A percentile compares a stretch with the other conserved stretches of the same genome.
Evolutionary conservation across 2,329 filamentous ascomycete species (phyloP).

Genomic region (Paraphaeosphaeria minitans): DNA sequence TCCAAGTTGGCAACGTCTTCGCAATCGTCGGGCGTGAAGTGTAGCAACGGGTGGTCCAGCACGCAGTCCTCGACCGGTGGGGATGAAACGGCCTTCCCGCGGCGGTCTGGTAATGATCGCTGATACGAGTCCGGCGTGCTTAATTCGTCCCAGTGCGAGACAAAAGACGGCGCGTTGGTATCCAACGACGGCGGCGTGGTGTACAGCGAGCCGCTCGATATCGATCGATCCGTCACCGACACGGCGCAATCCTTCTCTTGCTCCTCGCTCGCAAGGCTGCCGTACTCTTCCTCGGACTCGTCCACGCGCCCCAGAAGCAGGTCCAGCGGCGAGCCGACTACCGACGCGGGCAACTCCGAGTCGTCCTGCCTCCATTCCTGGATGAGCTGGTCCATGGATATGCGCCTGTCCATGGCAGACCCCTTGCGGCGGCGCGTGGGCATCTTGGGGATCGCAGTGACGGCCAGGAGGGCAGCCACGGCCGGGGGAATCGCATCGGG

Average conservation of each 20-base stretch:
- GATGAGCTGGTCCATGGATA: constrained; percentile 63
- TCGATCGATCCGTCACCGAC: constrained; percentile 56
- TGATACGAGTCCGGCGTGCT: constrained; percentile 43
- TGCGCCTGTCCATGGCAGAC: constrained; percentile 48
- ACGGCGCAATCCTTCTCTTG: constrained; percentile 48
- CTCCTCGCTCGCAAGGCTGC: constrained; percentile 52
- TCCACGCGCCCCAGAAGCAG: constrained; percentile 62
- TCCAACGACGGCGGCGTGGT: constrained; percentile 53
- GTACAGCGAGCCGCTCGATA: constrained; percentile 64
- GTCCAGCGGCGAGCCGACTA: constrained; percentile 57
- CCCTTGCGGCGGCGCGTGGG: constrained; percentile 48
- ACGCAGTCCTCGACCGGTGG: constrained; percentile 59
- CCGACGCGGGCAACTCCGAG: constrained; percentile 43
- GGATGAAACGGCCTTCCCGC: constrained; percentile 54
- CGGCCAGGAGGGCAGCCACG: constrained; percentile 62
- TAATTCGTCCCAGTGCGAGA: constrained; percentile 49
- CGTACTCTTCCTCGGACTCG: constrained; percentile 47
- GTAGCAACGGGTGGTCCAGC: constrained; percentile 62
- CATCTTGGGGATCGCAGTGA: constrained; percentile 64
- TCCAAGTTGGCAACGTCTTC: constrained; percentile 40
- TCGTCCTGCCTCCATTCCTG: constrained; percentile 60
- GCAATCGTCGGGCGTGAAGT: constrained; percentile 43
- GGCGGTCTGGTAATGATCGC: constrained; percentile 44
- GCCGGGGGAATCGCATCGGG: constrained; percentile 57
- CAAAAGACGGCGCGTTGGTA: constrained; percentile 53